A percentile compares a stretch with the other conserved stretches of the same genome.
phyloP scores from a whole-genome alignment of 2,329 filamentous ascomycete genomes.

The Diaporthe sp. region DNA sequence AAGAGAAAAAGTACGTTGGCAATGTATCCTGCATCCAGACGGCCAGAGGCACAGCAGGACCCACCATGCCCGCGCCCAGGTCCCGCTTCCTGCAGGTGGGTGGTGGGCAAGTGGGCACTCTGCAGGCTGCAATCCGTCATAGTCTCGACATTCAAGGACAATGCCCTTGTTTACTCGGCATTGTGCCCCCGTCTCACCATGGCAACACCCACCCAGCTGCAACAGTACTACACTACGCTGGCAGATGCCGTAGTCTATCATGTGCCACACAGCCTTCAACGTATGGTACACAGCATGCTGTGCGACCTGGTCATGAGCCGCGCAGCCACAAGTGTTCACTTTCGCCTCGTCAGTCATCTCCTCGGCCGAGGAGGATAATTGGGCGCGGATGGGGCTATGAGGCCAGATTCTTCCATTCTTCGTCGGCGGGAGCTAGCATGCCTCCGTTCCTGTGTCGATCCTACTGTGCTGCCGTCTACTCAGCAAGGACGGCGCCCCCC shows the following conservation, averaged over 20 bases:
- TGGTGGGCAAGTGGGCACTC: slow-evolving; percentile 3
- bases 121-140: slow-evolving; percentile 22
- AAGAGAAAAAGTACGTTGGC: background rate
- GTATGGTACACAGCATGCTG: background rate
- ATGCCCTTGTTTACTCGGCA: slow-evolving; percentile 7
- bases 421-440: background rate
- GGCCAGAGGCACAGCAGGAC: slow-evolving; percentile 2
- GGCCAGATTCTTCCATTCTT: background rate
- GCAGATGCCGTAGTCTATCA: background rate
- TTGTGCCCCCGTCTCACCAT: background rate
- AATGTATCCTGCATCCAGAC: background rate
- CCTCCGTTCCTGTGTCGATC: background rate
- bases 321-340: background rate
- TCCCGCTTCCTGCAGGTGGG: slow-evolving; percentile 24
- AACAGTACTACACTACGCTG: background rate
- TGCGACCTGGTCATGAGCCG: background rate
- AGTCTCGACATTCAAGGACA: slow-evolving; percentile 10
- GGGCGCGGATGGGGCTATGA: background rate
- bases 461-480: background rate
- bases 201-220: slow-evolving; percentile 13
- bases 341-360: background rate
- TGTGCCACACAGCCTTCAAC: background rate
- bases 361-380: background rate
- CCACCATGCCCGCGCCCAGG: slow-evolving; percentile 2
- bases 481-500: background rate